phyloP scores from a whole-genome alignment of 2,329 filamentous ascomycete species.

The Sporothrix variecibatus region DNA sequence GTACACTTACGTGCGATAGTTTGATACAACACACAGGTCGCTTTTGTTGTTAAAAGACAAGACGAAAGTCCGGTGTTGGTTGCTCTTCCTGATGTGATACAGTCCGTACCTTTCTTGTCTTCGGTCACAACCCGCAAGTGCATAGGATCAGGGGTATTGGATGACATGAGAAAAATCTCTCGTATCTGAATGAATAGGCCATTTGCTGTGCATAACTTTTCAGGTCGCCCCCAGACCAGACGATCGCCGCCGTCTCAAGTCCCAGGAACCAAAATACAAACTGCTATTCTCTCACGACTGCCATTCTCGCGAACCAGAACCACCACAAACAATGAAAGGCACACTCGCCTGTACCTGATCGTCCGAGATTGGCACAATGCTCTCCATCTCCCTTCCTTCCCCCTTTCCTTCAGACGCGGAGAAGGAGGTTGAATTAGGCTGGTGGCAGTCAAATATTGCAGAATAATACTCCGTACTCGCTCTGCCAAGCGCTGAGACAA shows the following conservation, averaged over 20 bases:
- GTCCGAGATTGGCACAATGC: background rate
- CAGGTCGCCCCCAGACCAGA: background rate
- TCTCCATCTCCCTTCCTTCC: background rate
- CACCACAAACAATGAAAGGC: background rate
- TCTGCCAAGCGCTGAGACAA: background rate
- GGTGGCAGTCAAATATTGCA: background rate
- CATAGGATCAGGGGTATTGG: background rate
- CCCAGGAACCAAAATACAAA: background rate
- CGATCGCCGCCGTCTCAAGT: background rate
- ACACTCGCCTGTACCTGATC: slow-evolving; percentile 1
- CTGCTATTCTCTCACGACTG: background rate
- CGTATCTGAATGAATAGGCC: background rate
- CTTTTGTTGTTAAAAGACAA: background rate
- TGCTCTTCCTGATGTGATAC: background rate
- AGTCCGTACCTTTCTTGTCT: background rate
- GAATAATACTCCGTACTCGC: no score
- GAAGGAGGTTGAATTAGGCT: background rate
- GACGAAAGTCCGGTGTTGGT: background rate
- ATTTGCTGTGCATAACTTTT: background rate
- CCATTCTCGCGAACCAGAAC: background rate
- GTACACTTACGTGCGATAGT: background rate
- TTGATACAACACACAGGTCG: background rate
- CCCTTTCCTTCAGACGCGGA: background rate
- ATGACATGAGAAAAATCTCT: background rate
- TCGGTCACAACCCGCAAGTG: background rate